Percentiles rank a stretch among this genome's conserved stretches.
Evolutionary conservation across 1,284 basidiomycete genomes (phyloP).

Genomic region (Pascua guehoae): DNA sequence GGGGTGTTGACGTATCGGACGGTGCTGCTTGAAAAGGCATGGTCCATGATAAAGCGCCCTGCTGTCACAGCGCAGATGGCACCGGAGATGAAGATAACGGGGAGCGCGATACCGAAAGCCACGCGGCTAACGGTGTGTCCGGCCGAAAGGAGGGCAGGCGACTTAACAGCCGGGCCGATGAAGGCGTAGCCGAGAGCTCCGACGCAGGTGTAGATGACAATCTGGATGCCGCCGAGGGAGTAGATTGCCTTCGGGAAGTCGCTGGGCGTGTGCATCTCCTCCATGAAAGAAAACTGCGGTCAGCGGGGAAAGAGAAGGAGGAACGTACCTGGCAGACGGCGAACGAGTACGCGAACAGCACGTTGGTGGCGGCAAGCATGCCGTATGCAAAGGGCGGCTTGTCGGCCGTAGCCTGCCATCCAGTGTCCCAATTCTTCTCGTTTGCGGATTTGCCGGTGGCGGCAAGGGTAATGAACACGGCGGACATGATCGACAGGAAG

Average conservation of each 20-base stretch:
- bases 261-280: conserved; percentile 17
- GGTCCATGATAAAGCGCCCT: conserved; percentile 15
- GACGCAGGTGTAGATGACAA: conserved; percentile 29
- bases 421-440: conserved; percentile 4
- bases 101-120: conserved; percentile 18
- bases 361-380: conserved; percentile 33
- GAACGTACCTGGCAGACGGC: no score
- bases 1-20: conserved; percentile 34
- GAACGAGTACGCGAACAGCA: conserved; percentile 35
- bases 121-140: conserved; percentile 12
- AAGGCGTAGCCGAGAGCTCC: conserved; percentile 27
- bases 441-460: conserved; percentile 28
- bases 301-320: no score
- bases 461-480: conserved; percentile 35
- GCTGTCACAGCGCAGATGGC: conserved; percentile 17
- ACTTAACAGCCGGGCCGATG: conserved; percentile 13
- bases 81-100: conserved; percentile 22
- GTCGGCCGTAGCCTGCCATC: no score
- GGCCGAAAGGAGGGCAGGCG: conserved; percentile 16
- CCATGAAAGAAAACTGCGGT: conserved; percentile 21
- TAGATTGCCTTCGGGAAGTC: conserved; percentile 30
- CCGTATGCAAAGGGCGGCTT: conserved; percentile 27
- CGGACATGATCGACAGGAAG: conserved; percentile 30
- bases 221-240: conserved; percentile 33
- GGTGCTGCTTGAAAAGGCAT: conserved; percentile 4